A percentile compares a stretch with the other conserved stretches of the same genome.
These are phyloP conservation scores for Carex sylvatica DNA, from an alignment of 202 grass and related monocot genomes.

Conservation along the genomic window DNA sequence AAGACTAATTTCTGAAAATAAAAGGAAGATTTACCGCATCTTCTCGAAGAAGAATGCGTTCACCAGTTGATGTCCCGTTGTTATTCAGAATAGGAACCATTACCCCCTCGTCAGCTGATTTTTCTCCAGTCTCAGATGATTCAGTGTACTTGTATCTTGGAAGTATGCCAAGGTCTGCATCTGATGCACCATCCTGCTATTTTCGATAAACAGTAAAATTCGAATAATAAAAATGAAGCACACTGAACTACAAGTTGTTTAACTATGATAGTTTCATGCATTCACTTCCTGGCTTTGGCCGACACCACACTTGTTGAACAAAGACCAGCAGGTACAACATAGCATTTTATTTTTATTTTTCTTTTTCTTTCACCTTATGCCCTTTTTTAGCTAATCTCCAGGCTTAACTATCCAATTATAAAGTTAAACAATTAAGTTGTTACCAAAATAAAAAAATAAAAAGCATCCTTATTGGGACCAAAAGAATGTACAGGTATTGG, in stretches of 20 bases:
- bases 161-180: constrained; percentile 74
- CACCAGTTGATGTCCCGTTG: constrained; percentile 57
- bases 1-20: background rate
- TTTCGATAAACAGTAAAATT: background rate
- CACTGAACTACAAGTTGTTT: background rate
- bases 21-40: constrained; percentile 69
- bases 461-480: background rate
- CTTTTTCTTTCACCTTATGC: background rate
- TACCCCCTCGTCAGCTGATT: constrained; percentile 62
- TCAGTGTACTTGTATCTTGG: constrained; percentile 80
- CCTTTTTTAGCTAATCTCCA: background rate
- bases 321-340: background rate
- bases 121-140: constrained; percentile 49
- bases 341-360: background rate
- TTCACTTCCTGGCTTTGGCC: background rate
- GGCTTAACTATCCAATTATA: background rate
- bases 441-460: background rate
- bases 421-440: background rate
- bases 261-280: background rate
- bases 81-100: constrained; percentile 87
- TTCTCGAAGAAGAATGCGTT: constrained; percentile 70
- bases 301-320: background rate
- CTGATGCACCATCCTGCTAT: constrained; percentile 86
- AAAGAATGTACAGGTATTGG: background rate
- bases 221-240: constrained; percentile 17